Percentiles rank a stretch among this genome's conserved stretches.
Conservation (phyloP, 148 eudicot genomes). For the Vaccinium darrowii region DNA sequence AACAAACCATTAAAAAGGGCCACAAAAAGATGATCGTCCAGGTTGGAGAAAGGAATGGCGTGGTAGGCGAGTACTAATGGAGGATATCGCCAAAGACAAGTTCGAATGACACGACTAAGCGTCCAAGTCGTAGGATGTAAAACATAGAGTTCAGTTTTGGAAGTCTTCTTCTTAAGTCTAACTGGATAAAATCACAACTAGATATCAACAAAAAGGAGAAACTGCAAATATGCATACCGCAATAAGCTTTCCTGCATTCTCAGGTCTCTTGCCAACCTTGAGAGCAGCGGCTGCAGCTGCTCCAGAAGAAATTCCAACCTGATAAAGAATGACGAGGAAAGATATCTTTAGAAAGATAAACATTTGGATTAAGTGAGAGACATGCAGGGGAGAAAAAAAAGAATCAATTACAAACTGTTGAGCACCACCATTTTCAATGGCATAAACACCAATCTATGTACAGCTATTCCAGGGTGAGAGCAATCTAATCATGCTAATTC, state of each 20-base stretch:
- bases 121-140: neutral
- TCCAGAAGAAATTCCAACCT: constrained; percentile 99
- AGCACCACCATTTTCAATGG: neutral
- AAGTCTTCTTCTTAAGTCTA: neutral
- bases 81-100: neutral
- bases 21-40: neutral
- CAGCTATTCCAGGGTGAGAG: neutral
- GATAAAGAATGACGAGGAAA: constrained; percentile 10
- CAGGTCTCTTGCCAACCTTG: constrained; percentile 85
- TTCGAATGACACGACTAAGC: neutral
- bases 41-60: neutral
- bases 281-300: constrained; percentile 96
- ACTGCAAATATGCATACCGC: constrained; percentile 47
- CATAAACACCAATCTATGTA: neutral
- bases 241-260: constrained; percentile 95
- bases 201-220: neutral
- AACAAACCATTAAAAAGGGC: neutral
- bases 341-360: neutral
- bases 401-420: neutral
- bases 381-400: neutral
- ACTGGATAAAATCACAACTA: neutral
- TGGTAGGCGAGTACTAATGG: neutral
- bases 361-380: neutral
- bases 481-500: too few relatives aligned
- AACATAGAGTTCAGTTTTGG: neutral